phyloP scores from a whole-genome alignment of 1,139 yeast species.

The Scheffersomyces lignicola region DNA sequence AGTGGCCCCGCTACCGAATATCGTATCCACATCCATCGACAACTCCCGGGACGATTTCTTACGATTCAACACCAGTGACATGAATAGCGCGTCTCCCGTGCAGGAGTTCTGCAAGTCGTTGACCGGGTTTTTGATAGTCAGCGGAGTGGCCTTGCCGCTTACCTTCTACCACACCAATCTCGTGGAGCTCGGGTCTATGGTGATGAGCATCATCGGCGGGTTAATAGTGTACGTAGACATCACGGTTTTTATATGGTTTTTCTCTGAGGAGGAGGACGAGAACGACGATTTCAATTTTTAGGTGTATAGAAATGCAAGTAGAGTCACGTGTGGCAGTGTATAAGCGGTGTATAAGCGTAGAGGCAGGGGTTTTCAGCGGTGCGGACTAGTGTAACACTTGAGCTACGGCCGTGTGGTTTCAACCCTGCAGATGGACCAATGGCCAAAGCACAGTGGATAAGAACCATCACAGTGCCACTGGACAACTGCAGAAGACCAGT shows the following conservation, averaged over 20 bases:
- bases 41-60: constrained; percentile 58
- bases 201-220: constrained; percentile 73
- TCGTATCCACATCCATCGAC: constrained; percentile 43
- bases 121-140: constrained; percentile 66
- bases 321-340: background rate
- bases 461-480: too few species aligned
- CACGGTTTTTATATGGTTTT: constrained; percentile 68
- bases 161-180: constrained; percentile 61
- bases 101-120: constrained; percentile 61
- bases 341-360: too few species aligned
- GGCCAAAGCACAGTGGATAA: too few species aligned
- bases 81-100: constrained; percentile 43
- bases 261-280: constrained; percentile 55
- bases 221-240: constrained; percentile 69
- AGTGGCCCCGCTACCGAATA: constrained; percentile 71
- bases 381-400: too few species aligned
- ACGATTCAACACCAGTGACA: constrained; percentile 56
- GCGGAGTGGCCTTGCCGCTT: constrained; percentile 68
- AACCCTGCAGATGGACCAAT: too few species aligned
- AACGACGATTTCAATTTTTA: constrained; percentile 54
- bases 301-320: background rate
- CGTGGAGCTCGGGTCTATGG: constrained; percentile 56
- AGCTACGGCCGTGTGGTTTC: too few species aligned
- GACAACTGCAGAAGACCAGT: too few species aligned
- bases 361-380: too few species aligned